Base-by-base conservation (phyloP, 2,329 filamentous ascomycete species). In the Trichoderma endophyticum region DNA sequence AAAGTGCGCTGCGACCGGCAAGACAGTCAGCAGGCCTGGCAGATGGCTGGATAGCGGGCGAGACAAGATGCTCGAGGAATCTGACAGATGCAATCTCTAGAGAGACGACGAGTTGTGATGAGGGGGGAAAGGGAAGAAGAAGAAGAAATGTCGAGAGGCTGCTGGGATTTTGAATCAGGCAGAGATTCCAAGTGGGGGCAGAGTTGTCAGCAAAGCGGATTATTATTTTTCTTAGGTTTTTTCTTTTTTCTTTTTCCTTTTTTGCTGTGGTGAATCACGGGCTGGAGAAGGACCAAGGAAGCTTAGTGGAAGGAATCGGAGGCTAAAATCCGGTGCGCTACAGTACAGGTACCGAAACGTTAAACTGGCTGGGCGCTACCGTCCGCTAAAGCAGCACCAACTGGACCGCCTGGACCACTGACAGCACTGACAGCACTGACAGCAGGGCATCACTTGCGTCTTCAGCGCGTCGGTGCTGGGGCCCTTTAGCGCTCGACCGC, bases 1-100 rank as follows among this genome's bases (percentile, higher is more conserved):
- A 51, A 68, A 24, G 70, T 68, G 72, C 73, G 71, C 75, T 76
- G 75, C 73, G 75, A 76, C 73, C 60, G 73, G 69, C 61, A 21
- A 54, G 24, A 11, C 57, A 73, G 71, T 73, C 71, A 73, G 61
- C 71, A 73, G 71, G 71, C 71, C 71, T 70, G 26, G 43, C 36
- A 54, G 21, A 51, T 62, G 57, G 66, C 39, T 43, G 39, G 36
- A 36, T 61, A n/a, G 43, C 43, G 63, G 43, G n/a, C 63, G 39
- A 66, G 63, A 36, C 54, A 56, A 68, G 36, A 61, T 62, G 66
- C 66, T 70, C 66, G 26, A 75, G 75, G 74, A 74, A 66, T 72
- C 43, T 59, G 68, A 39, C 26, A 70, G 24, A 51, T 32, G 60
- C 64, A 71, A 57, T 68, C 57, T 73, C 72, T 73, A 32, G 71